Base-by-base conservation (phyloP, 2,329 filamentous ascomycete genomes). In the Aspergillus caelatus region DNA sequence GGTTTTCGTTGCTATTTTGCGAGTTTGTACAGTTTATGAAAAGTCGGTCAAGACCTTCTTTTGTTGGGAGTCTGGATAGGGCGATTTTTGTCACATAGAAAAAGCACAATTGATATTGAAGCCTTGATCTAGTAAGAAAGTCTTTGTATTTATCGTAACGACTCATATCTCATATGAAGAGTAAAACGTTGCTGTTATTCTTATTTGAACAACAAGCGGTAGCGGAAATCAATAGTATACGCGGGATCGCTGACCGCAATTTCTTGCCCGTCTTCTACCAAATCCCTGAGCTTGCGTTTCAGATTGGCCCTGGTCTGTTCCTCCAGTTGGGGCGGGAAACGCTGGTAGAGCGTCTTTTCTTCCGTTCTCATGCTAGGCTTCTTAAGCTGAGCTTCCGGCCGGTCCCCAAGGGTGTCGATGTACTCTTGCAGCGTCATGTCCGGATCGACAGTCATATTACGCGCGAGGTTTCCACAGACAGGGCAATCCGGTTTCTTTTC, bases 401-500 rank as follows among this genome's bases (percentile, higher is more conserved):
- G 87, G 71, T 91, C 87, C 2, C 92, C 91, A 50, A 99, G 84
- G 41, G 89, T 91, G 56, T 96, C 93, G 30, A 98, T 86, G 62
- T 98, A 91, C 36, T 96, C 92, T 69, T 91, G 86, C 41, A 99
- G 82, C 0, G 92, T 96, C 73, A 83, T 84, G 48, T 87, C 85
- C 0, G 90, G 86, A 71, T 93, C 86, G 28, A 96, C 86, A 2
- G 86, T 80, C 16, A 98, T 83, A 30, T 90, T 89, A 58, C 92
- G 90, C 4, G 95, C 89, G 62, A 92, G 80, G 59, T 92, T 91
- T 21, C 94, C 94, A 74, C 95, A 99, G 8, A 98, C 95, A 2
- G 95, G 93, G 68, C 95, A 99, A 78, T 98, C 95, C 19, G 90
- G 86, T 78, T 97, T 98, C 82, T 91, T 92, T 80, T 97, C 91